phyloP scores from a whole-genome alignment of 495 filamentous ascomycete species.

The Friedmanniomyces endolithicus region DNA sequence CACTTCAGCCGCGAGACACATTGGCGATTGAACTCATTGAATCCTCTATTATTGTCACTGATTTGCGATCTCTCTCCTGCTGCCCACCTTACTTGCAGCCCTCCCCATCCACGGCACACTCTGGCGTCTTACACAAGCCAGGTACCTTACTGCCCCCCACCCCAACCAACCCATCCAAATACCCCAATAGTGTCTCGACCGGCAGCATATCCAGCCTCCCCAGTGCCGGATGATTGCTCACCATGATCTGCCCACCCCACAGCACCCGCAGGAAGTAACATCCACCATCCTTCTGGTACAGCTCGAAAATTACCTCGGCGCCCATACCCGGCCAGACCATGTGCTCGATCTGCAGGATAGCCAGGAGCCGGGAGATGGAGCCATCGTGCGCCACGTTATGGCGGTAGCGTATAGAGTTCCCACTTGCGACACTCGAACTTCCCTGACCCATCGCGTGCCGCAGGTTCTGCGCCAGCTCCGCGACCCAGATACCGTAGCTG shows the following conservation, averaged over 20 bases:
- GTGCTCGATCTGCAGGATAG: constrained; percentile 48
- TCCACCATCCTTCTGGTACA: constrained; percentile 33
- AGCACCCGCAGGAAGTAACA: constrained; percentile 37
- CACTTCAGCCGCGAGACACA: no score
- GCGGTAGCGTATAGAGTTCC: constrained; percentile 32
- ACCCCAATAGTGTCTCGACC: constrained; percentile 43
- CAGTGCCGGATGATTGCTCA: constrained; percentile 44
- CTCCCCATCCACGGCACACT: constrained; percentile 8
- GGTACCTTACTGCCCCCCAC: constrained; percentile 35
- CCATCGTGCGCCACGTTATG: constrained; percentile 65
- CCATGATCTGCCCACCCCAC: constrained; percentile 49
- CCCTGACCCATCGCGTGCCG: constrained; percentile 27
- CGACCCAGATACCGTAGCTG: constrained; percentile 50
- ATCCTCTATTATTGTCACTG: no score
- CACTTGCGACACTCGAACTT: not conserved
- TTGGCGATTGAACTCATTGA: no score
- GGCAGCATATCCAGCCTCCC: constrained; percentile 52
- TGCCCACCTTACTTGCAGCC: not conserved
- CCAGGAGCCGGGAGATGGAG: constrained; percentile 46
- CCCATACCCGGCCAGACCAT: constrained; percentile 75
- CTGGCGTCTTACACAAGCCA: constrained; percentile 5
- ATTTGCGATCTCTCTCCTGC: not conserved
- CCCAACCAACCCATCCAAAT: constrained; percentile 54
- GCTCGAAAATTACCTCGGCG: constrained; percentile 54
- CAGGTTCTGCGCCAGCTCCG: constrained; percentile 49